These are phyloP conservation scores for Pythium oligandrum DNA, from an alignment of 352 stramenopile species.

Conservation along the genomic window DNA sequence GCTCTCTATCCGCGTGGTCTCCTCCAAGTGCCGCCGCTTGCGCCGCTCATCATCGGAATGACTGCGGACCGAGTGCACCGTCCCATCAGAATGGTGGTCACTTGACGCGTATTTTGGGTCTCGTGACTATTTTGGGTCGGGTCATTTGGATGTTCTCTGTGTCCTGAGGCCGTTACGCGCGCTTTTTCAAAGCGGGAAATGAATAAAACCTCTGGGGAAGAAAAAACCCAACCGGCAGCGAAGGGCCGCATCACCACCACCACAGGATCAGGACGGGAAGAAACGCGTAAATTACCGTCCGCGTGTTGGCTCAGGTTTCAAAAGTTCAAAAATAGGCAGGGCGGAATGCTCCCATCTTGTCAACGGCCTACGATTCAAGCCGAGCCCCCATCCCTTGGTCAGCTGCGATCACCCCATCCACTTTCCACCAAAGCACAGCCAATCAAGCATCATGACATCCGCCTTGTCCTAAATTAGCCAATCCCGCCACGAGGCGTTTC, in stretches of 20 bases:
- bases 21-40: no score
- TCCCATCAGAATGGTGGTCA: no score
- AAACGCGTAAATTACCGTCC: slow-evolving; percentile 20
- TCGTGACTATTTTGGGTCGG: slow-evolving; percentile 6
- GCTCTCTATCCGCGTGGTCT: neutral
- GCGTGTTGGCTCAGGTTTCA: slow-evolving; percentile 23
- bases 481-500: slow-evolving; percentile 4
- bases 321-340: slow-evolving; percentile 36
- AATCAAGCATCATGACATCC: slow-evolving; percentile 16
- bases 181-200: slow-evolving; percentile 18
- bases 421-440: neutral
- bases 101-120: no score
- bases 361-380: neutral
- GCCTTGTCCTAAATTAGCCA: neutral
- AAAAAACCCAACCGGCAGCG: slow-evolving; percentile 18
- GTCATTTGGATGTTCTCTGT: slow-evolving; percentile 14
- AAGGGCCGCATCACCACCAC: slow-evolving; percentile 1
- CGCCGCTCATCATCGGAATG: no score
- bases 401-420: neutral
- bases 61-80: no score
- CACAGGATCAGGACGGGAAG: slow-evolving; percentile 17
- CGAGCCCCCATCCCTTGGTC: no score
- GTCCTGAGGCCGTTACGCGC: slow-evolving; percentile 19
- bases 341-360: slow-evolving; percentile 9
- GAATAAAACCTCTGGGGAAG: slow-evolving; percentile 19